phyloP scores from a whole-genome alignment of 345 rosid genomes.

The Kernera saxatilis region DNA sequence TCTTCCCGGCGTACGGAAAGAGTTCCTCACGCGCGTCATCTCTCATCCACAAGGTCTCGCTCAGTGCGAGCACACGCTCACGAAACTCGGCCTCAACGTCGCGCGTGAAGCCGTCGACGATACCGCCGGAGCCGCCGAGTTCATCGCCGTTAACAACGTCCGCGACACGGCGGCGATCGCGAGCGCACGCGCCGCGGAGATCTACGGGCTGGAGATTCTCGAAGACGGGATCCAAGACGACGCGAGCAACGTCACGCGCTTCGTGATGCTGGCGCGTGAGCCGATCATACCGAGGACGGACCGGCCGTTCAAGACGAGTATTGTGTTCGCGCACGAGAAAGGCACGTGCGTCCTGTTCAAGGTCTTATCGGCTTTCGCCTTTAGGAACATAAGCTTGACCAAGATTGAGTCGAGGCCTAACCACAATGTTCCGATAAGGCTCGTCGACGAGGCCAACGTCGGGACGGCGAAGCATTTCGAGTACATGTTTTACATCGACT shows the following conservation, averaged over 20 bases:
- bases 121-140: slow-evolving; percentile 92
- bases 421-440: slow-evolving; percentile 68
- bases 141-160: slow-evolving; percentile 59
- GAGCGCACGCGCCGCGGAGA: slow-evolving; percentile 85
- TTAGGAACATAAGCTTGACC: slow-evolving; percentile 80
- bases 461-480: slow-evolving; percentile 97
- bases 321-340: slow-evolving; percentile 92
- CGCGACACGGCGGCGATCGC: slow-evolving; percentile 91
- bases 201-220: slow-evolving; percentile 69
- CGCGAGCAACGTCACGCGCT: slow-evolving; percentile 80
- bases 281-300: slow-evolving; percentile 94
- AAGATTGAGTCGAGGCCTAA: slow-evolving; percentile 96
- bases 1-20: slow-evolving; percentile 77
- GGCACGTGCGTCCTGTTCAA: slow-evolving; percentile 90
- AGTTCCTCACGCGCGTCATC: slow-evolving; percentile 76
- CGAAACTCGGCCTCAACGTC: slow-evolving; percentile 71
- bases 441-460: slow-evolving; percentile 75
- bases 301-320: slow-evolving; percentile 94
- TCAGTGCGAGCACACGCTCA: slow-evolving; percentile 82
- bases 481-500: slow-evolving; percentile 91
- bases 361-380: slow-evolving; percentile 89
- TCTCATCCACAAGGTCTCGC: slow-evolving; percentile 97
- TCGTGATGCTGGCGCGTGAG: slow-evolving; percentile 94
- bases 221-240: slow-evolving; percentile 95
- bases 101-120: slow-evolving; percentile 91